phyloP scores from a whole-genome alignment of 352 stramenopile genomes.

The Phytopythium litorale region DNA sequence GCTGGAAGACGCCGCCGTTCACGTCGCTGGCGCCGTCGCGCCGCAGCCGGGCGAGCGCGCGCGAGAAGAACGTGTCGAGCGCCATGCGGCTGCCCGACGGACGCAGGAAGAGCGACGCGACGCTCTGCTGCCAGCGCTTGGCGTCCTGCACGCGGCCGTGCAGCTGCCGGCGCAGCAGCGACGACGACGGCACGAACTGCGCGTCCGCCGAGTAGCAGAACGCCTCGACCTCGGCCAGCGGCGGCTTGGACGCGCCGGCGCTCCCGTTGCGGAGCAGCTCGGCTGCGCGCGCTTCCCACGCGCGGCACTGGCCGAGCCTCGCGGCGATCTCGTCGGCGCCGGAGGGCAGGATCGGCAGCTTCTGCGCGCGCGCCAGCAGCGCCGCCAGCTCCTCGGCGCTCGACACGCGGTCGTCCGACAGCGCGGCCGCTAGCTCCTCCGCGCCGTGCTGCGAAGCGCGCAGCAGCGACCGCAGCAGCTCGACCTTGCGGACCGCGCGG shows the following conservation, averaged over 20 bases:
- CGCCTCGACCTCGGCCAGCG: constrained; percentile 39
- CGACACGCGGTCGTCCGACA: constrained; percentile 29
- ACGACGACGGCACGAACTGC: constrained; percentile 58
- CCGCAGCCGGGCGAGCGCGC: constrained; percentile 14
- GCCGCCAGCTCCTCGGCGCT: constrained; percentile 47
- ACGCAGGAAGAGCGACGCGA: constrained; percentile 55
- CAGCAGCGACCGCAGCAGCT: constrained; percentile 32
- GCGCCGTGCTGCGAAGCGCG: constrained; percentile 22
- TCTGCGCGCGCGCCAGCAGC: constrained; percentile 27
- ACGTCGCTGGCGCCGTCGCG: neutral
- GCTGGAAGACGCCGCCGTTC: neutral
- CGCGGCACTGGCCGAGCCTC: constrained; percentile 44
- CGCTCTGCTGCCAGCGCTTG: constrained; percentile 50
- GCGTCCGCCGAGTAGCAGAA: constrained; percentile 55
- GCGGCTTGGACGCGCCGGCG: constrained; percentile 18
- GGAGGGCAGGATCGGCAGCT: constrained; percentile 35
- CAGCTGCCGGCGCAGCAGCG: constrained; percentile 57
- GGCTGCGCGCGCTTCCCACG: constrained; percentile 48
- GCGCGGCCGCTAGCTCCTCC: constrained; percentile 20
- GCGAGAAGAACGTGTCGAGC: constrained; percentile 43
- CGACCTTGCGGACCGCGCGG: constrained; percentile 29
- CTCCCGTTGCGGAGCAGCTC: constrained; percentile 27
- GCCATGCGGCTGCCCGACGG: constrained; percentile 27
- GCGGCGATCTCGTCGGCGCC: constrained; percentile 40
- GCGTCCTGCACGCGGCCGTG: constrained; percentile 63